A percentile compares a stretch with the other conserved stretches of the same genome.
phyloP scores from a whole-genome alignment of 192 early-diverging fungal species.

The Mortierella claussenii region DNA sequence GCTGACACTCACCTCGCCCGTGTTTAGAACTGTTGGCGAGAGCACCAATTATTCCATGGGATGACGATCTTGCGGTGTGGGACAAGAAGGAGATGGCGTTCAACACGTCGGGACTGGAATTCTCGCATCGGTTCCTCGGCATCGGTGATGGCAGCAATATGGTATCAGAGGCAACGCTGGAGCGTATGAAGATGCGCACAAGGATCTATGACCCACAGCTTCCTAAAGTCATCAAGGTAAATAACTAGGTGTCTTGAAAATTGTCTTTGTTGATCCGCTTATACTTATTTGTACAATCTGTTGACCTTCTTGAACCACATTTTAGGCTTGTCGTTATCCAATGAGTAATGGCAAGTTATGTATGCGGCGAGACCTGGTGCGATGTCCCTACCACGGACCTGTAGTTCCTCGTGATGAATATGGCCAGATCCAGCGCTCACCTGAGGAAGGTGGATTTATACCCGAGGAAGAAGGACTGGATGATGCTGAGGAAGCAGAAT shows the following conservation, averaged over 20 bases:
- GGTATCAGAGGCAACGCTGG: constrained; percentile 62
- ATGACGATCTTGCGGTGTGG: constrained; percentile 75
- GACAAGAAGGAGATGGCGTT: constrained; percentile 65
- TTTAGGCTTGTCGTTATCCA: constrained; percentile 70
- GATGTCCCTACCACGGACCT: constrained; percentile 74
- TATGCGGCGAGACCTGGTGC: constrained; percentile 69
- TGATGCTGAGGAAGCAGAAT: constrained; percentile 7
- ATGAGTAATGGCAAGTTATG: constrained; percentile 70
- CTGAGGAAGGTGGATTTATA: constrained; percentile 19
- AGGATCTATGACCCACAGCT: constrained; percentile 57
- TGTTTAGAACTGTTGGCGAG: constrained; percentile 57
- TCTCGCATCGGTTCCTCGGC: constrained; percentile 72
- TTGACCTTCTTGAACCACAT: background rate
- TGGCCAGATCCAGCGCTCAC: constrained; percentile 48
- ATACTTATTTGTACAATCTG: background rate
- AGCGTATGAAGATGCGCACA: constrained; percentile 65
- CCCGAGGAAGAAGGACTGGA: constrained; percentile 4
- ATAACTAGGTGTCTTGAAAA: background rate
- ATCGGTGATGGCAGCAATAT: constrained; percentile 68
- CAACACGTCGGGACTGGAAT: constrained; percentile 69
- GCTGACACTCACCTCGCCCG: no score
- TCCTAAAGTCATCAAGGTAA: constrained; percentile 59
- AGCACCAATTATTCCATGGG: constrained; percentile 74
- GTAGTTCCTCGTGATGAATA: constrained; percentile 70
- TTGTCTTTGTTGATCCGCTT: background rate